Evolutionary conservation across 768 basidiomycete species (phyloP).

Genomic region (Tephrocybe rancida): DNA sequence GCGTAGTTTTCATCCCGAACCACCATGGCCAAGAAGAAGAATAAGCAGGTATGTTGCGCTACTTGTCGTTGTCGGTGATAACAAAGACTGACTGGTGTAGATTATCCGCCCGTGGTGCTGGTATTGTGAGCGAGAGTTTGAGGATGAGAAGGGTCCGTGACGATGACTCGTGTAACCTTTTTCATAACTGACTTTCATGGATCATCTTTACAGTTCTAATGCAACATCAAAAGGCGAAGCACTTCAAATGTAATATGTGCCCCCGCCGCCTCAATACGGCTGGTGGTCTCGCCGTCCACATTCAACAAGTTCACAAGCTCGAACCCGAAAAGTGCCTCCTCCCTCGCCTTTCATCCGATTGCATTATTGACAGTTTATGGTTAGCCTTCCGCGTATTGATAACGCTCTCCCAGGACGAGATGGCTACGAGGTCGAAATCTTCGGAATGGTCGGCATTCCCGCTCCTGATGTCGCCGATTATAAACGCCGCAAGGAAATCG

Average conservation of each 20-base stretch:
- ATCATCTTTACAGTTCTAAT: conserved; percentile 88
- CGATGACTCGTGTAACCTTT: background rate
- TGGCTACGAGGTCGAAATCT: conserved; percentile 98
- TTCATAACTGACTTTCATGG: background rate
- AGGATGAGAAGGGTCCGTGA: conserved; percentile 92
- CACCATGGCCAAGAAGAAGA: conserved; percentile 62
- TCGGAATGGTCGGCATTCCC: conserved; percentile 99
- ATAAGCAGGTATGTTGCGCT: conserved; percentile 45
- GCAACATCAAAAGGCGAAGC: conserved; percentile 99
- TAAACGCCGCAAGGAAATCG: conserved; percentile 93
- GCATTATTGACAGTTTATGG: background rate
- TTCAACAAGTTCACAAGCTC: conserved; percentile 99
- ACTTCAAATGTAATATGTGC: conserved; percentile 97
- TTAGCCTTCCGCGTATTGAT: conserved; percentile 84
- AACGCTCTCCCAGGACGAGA: conserved; percentile 96
- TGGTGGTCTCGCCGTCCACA: conserved; percentile 96
- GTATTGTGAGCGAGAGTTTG: conserved; percentile 99
- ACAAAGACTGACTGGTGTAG: conserved; percentile 36
- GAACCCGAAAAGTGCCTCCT: conserved; percentile 83
- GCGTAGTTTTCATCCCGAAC: background rate
- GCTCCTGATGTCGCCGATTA: conserved; percentile 94
- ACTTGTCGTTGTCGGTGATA: background rate
- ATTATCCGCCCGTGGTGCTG: conserved; percentile 94
- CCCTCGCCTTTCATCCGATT: background rate
- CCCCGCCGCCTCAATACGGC: conserved; percentile 96